Evolutionary conservation across 345 rosid genomes (phyloP), one percentile per base, ranked within the genome.

Genomic region (Xanthoceras sorbifolium): DNA sequence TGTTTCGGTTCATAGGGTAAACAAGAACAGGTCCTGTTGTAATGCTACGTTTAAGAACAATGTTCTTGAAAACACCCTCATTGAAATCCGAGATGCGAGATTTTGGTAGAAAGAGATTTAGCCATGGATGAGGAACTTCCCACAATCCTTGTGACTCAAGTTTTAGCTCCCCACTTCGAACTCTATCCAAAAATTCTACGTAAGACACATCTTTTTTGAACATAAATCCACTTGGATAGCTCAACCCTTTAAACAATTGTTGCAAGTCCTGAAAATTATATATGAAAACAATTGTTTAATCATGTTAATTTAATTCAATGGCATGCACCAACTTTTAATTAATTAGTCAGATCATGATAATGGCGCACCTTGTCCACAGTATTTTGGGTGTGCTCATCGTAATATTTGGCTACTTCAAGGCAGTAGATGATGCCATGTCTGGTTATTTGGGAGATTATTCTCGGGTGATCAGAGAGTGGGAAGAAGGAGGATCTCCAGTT

Each of bases 41-140:
- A 23, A 93, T 80, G 76, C 86, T 90, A 25, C 84, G 85, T 72
- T 84, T 80, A 14, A 93, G 97, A 48, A 96, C 83, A 80, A 96
- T 84, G 73, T 80, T 85, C 60, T 57, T 84, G 82, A 96, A 86
- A 74, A 93, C 92, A 64, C 91, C 94, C 2, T 88, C 74, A 61
- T 89, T 83, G 87, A 96, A 93, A 52, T 87, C 88, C 1, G 48
- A 26, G 17, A 96, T 90, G 14, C 81, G 80, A 65, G 99, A 96
- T 82, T 77, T 83, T 3, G 99, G 98, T 22, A 96, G 77, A 28
- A 96, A 93, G 1, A 96, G 83, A 66, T 93, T 96, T 44, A 93
- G 79, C 99, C 99, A 96, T 36, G 99, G 99, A 84, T 96, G 99
- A 54, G 99, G 97, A 84, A 96, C 97, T 34, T 95, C 92, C 98